Conservation (phyloP, 2,329 filamentous ascomycete genomes). For the Allantophomopsis cytisporea region DNA sequence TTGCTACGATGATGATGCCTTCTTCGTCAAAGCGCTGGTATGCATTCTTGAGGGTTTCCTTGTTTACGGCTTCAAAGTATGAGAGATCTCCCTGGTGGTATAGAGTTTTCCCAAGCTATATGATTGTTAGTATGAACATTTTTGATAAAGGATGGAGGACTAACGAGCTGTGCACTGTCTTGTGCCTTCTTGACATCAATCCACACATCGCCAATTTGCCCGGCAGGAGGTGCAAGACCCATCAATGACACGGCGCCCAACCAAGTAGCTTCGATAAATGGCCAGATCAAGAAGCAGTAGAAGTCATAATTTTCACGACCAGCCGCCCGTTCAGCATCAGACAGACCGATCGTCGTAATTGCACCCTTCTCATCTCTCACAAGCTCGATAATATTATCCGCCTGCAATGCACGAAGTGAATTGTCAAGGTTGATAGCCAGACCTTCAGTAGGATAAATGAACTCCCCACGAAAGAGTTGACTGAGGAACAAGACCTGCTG, state of each 20-base stretch:
- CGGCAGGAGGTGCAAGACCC: conserved; percentile 63
- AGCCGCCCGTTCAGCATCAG: conserved; percentile 58
- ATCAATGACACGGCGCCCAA: conserved; percentile 79
- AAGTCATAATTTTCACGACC: conserved; percentile 96
- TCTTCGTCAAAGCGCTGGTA: conserved; percentile 83
- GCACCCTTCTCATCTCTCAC: conserved; percentile 39
- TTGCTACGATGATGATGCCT: conserved; percentile 67
- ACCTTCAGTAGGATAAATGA: conserved; percentile 88
- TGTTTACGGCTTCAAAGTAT: conserved; percentile 98
- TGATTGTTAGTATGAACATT: conserved; percentile 10
- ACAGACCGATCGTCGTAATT: conserved; percentile 59
- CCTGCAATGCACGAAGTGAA: conserved; percentile 64
- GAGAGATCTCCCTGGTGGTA: conserved; percentile 95
- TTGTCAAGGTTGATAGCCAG: conserved; percentile 67
- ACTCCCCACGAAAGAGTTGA: conserved; percentile 87
- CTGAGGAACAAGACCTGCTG: conserved; percentile 83
- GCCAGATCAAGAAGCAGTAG: conserved; percentile 98
- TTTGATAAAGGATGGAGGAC: conserved; percentile 13
- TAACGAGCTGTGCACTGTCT: conserved; percentile 65
- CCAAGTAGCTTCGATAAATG: conserved; percentile 92
- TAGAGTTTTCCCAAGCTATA: conserved; percentile 78
- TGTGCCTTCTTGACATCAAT: conserved; percentile 67
- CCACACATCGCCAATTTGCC: conserved; percentile 50
- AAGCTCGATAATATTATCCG: conserved; percentile 63
- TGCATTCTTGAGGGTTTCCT: conserved; percentile 90